A percentile compares a stretch with the other conserved stretches of the same genome.
phyloP scores from a whole-genome alignment of 495 filamentous ascomycete species.

The Podospora didyma region DNA sequence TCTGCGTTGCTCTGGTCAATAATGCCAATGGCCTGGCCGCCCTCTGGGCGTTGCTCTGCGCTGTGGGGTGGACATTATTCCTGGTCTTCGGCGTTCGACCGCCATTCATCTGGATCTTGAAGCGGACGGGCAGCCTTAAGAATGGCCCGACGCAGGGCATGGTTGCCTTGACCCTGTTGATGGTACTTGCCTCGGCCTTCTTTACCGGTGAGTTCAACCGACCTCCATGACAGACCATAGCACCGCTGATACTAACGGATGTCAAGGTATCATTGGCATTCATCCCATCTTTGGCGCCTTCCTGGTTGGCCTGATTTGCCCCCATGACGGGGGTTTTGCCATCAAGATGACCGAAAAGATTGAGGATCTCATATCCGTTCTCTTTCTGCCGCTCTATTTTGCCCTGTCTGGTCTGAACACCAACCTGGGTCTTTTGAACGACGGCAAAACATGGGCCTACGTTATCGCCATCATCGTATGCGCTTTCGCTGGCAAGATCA shows the following conservation, averaged over 20 bases:
- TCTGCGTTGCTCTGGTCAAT: constrained; percentile 93
- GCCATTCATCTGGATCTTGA: constrained; percentile 69
- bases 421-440: constrained; percentile 80
- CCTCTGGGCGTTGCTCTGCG: constrained; percentile 78
- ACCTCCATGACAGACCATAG: background rate
- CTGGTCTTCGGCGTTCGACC: constrained; percentile 74
- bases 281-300: constrained; percentile 91
- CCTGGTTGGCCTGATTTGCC: constrained; percentile 84
- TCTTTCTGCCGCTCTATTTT: constrained; percentile 96
- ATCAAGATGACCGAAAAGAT: constrained; percentile 95
- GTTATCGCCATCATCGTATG: constrained; percentile 79
- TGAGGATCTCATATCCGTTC: constrained; percentile 81
- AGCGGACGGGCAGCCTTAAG: constrained; percentile 70
- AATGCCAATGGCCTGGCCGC: constrained; percentile 79
- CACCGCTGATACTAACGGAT: constrained; percentile 12
- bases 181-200: constrained; percentile 80
- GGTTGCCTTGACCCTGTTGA: constrained; percentile 75
- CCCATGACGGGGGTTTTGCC: constrained; percentile 90
- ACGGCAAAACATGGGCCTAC: constrained; percentile 86
- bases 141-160: constrained; percentile 89
- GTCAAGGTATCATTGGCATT: constrained; percentile 67
- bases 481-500: constrained; percentile 82
- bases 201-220: constrained; percentile 63
- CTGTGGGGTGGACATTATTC: constrained; percentile 72
- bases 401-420: constrained; percentile 88